phyloP scores from a whole-genome alignment of 2,329 filamentous ascomycete species.

The Hymenoscyphus fraxineus region DNA sequence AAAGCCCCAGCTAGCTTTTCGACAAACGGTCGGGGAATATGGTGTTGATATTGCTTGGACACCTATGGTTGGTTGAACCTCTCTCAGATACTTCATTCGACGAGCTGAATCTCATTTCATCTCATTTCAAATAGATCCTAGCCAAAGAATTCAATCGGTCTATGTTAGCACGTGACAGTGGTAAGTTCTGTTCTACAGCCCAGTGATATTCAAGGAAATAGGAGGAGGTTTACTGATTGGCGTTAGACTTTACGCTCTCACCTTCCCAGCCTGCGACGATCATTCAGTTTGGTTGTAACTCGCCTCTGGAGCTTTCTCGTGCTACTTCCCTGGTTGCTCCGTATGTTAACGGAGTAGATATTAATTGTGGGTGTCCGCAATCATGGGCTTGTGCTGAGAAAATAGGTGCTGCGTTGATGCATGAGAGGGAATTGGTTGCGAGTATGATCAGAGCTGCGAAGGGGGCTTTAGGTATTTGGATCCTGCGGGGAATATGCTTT shows the following conservation, averaged over 20 bases:
- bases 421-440: conserved; percentile 59
- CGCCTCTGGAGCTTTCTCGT: conserved; percentile 57
- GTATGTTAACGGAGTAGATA: conserved; percentile 60
- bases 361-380: conserved; percentile 72
- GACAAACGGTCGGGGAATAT: conserved; percentile 62
- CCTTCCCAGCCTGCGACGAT: conserved; percentile 55
- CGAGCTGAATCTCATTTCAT: background rate
- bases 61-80: conserved; percentile 53
- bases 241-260: conserved; percentile 57
- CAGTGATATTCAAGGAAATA: background rate
- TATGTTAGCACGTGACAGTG: conserved; percentile 55
- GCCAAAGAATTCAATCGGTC: conserved; percentile 67
- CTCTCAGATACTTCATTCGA: background rate
- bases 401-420: conserved; percentile 67
- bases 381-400: conserved; percentile 67
- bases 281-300: conserved; percentile 64
- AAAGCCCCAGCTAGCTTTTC: conserved; percentile 56
- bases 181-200: conserved; percentile 35
- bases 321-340: conserved; percentile 60
- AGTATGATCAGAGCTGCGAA: conserved; percentile 61
- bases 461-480: conserved; percentile 38
- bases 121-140: conserved; percentile 42
- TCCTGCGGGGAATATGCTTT: background rate
- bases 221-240: conserved; percentile 9
- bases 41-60: conserved; percentile 66